Conservation (phyloP, 129 eudicot species). For the Deinandra increscens region DNA sequence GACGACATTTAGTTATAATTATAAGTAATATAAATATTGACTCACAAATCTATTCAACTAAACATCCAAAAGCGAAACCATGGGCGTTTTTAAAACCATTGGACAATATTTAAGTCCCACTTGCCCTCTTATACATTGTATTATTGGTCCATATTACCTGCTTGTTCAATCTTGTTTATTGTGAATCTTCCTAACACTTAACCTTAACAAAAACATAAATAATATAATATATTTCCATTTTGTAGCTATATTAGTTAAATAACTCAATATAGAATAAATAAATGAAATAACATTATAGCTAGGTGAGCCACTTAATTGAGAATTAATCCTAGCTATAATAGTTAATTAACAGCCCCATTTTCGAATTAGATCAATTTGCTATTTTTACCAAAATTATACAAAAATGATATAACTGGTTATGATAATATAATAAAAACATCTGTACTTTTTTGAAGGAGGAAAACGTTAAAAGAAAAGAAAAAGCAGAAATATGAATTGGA, state of each 20-base stretch:
- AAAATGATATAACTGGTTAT: too few species aligned
- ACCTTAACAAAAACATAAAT: background rate
- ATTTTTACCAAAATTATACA: background rate
- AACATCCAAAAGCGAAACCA: slow-evolving; percentile 21
- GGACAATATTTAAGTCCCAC: slow-evolving; percentile 35
- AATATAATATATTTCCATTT: background rate
- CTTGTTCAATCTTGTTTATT: slow-evolving; percentile 20
- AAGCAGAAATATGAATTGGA: too few species aligned
- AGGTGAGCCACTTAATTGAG: background rate
- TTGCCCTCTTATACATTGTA: slow-evolving; percentile 20
- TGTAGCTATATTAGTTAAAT: too few species aligned
- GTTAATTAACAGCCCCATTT: background rate
- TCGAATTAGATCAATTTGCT: background rate
- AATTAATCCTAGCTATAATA: background rate
- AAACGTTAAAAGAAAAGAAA: too few species aligned
- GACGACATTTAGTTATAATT: background rate
- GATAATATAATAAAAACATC: too few species aligned
- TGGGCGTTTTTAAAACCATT: slow-evolving; percentile 25
- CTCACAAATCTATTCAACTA: background rate
- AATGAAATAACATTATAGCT: too few species aligned
- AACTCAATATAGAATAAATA: too few species aligned
- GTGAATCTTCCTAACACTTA: slow-evolving; percentile 12
- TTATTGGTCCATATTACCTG: slow-evolving; percentile 21
- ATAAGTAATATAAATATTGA: background rate
- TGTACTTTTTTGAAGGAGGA: too few species aligned